Evolutionary conservation across 176 grass and related monocot genomes (phyloP).

Genomic region (Aegilops tauschii): DNA sequence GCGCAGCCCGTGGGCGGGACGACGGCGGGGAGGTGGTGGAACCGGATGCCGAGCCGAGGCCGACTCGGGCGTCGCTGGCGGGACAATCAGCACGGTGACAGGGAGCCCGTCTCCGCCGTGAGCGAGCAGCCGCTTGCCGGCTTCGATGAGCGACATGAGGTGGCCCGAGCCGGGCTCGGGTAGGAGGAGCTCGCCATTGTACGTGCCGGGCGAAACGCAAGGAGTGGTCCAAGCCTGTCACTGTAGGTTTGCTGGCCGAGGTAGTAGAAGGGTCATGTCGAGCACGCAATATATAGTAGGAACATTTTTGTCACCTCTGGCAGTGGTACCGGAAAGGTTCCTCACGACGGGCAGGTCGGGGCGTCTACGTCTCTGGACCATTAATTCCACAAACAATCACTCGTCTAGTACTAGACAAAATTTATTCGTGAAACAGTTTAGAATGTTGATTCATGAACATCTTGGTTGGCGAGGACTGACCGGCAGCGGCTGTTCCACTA

Average conservation of each 20-base stretch:
- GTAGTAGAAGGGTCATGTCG: neutral
- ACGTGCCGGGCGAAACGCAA: too few relatives aligned
- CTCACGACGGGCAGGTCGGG: too few relatives aligned
- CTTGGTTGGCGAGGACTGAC: too few relatives aligned
- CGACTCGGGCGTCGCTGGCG: conserved; percentile 1
- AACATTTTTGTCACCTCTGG: too few relatives aligned
- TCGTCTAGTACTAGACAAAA: too few relatives aligned
- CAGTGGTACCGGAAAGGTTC: too few relatives aligned
- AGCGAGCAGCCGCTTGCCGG: conserved; percentile 40
- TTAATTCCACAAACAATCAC: too few relatives aligned
- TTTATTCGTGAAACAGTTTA: too few relatives aligned
- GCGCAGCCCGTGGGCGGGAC: conserved; percentile 4
- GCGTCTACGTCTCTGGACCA: too few relatives aligned
- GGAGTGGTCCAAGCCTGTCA: neutral
- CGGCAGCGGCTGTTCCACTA: too few relatives aligned
- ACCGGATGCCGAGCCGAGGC: neutral
- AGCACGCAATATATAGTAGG: neutral
- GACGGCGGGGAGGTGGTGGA: conserved; percentile 50
- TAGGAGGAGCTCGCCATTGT: conserved; percentile 25
- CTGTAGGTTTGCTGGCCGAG: neutral
- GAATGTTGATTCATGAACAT: too few relatives aligned
- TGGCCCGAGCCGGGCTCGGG: conserved; percentile 41
- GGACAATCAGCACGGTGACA: conserved; percentile 38
- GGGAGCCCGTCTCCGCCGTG: neutral
- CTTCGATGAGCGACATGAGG: conserved; percentile 38